Base-by-base conservation (phyloP, 2,329 filamentous ascomycete genomes). In the Gaeumannomyces tritici region DNA sequence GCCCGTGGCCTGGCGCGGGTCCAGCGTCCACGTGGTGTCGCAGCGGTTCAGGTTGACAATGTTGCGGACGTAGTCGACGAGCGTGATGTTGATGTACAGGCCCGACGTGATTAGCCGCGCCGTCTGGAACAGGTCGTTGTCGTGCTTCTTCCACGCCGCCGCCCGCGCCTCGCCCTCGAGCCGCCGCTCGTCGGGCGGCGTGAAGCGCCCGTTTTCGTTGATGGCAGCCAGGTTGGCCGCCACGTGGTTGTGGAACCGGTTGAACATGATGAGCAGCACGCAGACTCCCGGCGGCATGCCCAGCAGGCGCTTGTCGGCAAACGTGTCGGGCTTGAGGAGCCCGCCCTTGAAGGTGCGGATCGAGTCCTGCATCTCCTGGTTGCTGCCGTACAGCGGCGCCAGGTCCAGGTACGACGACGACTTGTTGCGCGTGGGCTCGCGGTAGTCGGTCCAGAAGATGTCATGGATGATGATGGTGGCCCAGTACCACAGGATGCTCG, bases 161-260 rank as follows among this genome's bases (percentile, higher is more conserved):
- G 73, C 75, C 0, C 74, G 73, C 29, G 79, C 77, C 55, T 88
- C 83, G 2, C 78, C 79, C 0, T 76, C 69, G 0, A 84, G 75
- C 0, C 75, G 66, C 0, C 70, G 59, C 24, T 42, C 55, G 6
- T 77, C 73, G 0, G 91, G 90, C 64, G 85, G 87, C 0, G 81
- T 83, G 74, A 96, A 97, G 27, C 90, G 84, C 21, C 86, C 87
- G 57, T 85, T 84, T 69, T 97, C 93, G 69, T 97, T 96, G 74
- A 97, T 93, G n/a, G 82, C 77, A 0, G 89, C 89, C 24, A 97
- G 78, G 64, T 93, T 89, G 62, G 86, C 83, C 1, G 90, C 92
- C 0, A 92, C 85, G 66, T 95, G 83, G 74, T 98, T 97, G 75
- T 97, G 93, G 75, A 96, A 96, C 28, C 87, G 83, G 69, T 88